Evolutionary conservation across 352 stramenopile species (phyloP), one percentile per base, ranked within the genome.

Genomic region (Phytophthora vignae): DNA sequence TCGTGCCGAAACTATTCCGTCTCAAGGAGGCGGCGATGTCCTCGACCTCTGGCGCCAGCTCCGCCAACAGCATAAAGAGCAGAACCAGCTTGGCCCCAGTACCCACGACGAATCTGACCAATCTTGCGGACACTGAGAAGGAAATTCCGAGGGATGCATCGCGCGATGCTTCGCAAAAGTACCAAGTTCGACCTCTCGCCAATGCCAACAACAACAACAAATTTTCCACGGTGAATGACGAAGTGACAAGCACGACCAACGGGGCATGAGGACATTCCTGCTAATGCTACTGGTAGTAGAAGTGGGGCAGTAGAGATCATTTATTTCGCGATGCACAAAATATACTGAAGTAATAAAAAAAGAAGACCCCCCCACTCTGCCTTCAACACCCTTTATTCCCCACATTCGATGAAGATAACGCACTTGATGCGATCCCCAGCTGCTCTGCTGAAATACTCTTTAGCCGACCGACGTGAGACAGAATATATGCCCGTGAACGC

Each of bases 1-100:
- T 85, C 10, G 70, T 78, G 0, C 80, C 80, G 1, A 88, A 88
- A 40, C 12, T 79, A 5, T 65, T 84, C 19, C 79, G 79, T 0
- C 27, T 87, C 8, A 73, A 83, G 48, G 76, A 78, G 27, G 60
- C 49, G 11, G 40, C 17, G 3, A 22, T 17, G 36, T 42, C 29
- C 9, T 49, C 59, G 36, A 17, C 36, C 36, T 17, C 36, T 17
- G 36, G 36, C 2, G 9, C 4, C 4, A 42, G 36, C 36, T 17
- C 36, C 36, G 12, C 36, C 14, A 42, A 15, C 36, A 42, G 11
- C 4, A 42, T 42, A 15, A 42, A 42, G 36, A 42, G 36, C 36
- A 42, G 36, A 42, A 17, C 36, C 0, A 42, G 36, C 5, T 17
- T 42, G 36, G 36, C 36, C 12, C 36, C 36, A 5, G 11, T 15